Base-by-base conservation (phyloP, 75 land plant species). In the Picea glauca region DNA sequence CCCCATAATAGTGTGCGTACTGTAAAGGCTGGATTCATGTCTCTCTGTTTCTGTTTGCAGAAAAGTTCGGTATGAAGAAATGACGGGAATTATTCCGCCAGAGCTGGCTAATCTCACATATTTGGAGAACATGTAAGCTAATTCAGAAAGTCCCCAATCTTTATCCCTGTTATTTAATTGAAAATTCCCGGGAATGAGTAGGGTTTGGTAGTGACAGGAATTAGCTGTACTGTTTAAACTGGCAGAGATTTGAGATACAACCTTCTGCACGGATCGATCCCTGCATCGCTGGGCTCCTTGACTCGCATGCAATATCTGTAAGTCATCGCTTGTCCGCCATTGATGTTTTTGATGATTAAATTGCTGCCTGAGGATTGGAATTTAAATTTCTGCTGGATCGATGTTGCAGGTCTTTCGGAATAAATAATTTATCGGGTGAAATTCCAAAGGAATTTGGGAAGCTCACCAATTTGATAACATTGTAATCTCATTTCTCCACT, bases 401-500 rank as follows among this genome's bases (percentile, higher is more conserved):
- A 2, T 21, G 18, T 74, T 80, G 76, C 93, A 91, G 91, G 63
- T 86, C 88, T 21, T 54, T 93, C 60, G 74, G 83, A 68, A 85
- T 80, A 62, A 93, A 93, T 77, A 79, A 85, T 40, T 84, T 93
- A 63, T 83, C 90, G 33, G 95, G 95, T 23, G 76, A 79, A 38
- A 85, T 93, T 67, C 90, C 91, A 58, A 76, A 75, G 46, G 89
- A 78, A 72, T 77, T 93, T 50, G 91, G 91, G 32, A 87, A 85
- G 58, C 82, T 93, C 6, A 78, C 86, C 61, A 77, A 82, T 9
- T 85, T 93, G 32, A 86, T 76, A 58, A 82, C 80, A 58, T 67
- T 91, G 79, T 80, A 62, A 79, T 74, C 61, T 33, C 15, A 60
- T 80, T 54, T 72, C 14, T 26, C 43, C 0, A 3, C 43, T 40